Evolutionary conservation across 768 basidiomycete species (phyloP).

Genomic region (Clavaria fumosa): DNA sequence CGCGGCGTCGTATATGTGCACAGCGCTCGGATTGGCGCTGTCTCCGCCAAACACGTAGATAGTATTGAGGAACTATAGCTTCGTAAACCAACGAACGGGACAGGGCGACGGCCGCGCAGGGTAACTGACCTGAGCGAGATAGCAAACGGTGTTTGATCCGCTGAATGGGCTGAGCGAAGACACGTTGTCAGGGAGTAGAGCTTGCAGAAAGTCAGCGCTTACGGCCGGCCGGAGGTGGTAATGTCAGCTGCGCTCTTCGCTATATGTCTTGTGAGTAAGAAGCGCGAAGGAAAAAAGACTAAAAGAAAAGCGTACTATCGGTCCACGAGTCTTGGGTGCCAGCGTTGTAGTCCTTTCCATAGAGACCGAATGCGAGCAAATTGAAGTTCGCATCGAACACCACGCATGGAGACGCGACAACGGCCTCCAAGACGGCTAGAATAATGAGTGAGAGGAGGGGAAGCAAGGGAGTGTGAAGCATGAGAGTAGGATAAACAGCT

Average conservation of each 20-base stretch:
- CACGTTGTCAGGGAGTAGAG: conserved; percentile 2
- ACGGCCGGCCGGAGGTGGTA: conserved; percentile 67
- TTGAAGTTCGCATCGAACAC: conserved; percentile 74
- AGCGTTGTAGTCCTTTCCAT: conserved; percentile 72
- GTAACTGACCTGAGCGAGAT: conserved; percentile 43
- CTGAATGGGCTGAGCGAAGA: conserved; percentile 40
- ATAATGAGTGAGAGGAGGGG: too few relatives aligned
- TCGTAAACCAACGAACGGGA: conserved; percentile 3
- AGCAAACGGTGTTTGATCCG: conserved; percentile 48
- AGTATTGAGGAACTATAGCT: conserved; percentile 59
- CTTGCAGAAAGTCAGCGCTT: conserved; percentile 17
- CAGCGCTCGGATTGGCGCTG: conserved; percentile 41
- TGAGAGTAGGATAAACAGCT: too few relatives aligned
- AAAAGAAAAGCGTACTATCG: conserved; percentile 32
- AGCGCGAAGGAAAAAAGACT: background rate
- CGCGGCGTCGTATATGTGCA: conserved; percentile 72
- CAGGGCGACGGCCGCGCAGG: background rate
- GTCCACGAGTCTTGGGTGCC: conserved; percentile 59
- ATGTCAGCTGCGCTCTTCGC: conserved; percentile 48
- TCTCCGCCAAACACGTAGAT: conserved; percentile 78
- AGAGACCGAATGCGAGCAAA: conserved; percentile 72
- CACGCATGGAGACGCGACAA: conserved; percentile 31
- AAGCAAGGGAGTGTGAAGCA: too few relatives aligned
- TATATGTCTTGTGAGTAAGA: conserved; percentile 6
- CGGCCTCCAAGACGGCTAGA: conserved; percentile 9